Base-by-base conservation (phyloP, 441 rosid species). In the Pelargonium australe region DNA sequence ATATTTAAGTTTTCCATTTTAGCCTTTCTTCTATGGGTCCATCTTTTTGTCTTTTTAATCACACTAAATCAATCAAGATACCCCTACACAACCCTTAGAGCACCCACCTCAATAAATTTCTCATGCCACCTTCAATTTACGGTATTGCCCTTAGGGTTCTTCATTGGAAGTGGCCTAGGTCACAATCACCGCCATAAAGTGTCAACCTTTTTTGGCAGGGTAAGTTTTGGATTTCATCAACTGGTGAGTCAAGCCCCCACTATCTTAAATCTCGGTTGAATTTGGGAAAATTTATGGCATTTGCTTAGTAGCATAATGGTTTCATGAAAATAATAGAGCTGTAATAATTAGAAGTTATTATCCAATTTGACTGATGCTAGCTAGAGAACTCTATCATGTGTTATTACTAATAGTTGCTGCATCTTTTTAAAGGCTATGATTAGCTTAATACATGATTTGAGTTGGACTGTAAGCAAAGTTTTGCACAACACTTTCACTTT, bases 161-260 rank as follows among this genome's bases (percentile, higher is more conserved):
- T 44, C 70, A 75, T 70, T 69, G 75, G 72, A 68, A 71, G 76
- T 3, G 19, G 71, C 65, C 64, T 13, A 14, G 58, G 85, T 84
- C 87, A 71, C 87, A 63, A 68, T 86, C 76, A 41, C 61, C 68
- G 63, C 75, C 74, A 77, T 82, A 65, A 83, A 77, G 76, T 75
- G 86, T 83, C 86, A 72, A 82, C 82, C 64, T 86, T 86, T 80
- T 79, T 76, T 77, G 86, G 87, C 86, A 69, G 78, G 5, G 60
- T 44, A 43, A 75, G 43, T 73, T 71, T 72, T n/a, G 55, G 65
- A 70, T 66, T 72, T 31, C 13, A 34, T 7, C 61, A 66, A 37
- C 11, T 70, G 10, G 51, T 34, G 37, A 34, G 11, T 13, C 14
- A 67, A 51, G 19, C 66, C 71, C 67, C 16, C 70, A 16, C 13